Percentiles rank a stretch among this genome's conserved stretches.
phyloP scores from a whole-genome alignment of 768 basidiomycete genomes.

The Mycena galopus region DNA sequence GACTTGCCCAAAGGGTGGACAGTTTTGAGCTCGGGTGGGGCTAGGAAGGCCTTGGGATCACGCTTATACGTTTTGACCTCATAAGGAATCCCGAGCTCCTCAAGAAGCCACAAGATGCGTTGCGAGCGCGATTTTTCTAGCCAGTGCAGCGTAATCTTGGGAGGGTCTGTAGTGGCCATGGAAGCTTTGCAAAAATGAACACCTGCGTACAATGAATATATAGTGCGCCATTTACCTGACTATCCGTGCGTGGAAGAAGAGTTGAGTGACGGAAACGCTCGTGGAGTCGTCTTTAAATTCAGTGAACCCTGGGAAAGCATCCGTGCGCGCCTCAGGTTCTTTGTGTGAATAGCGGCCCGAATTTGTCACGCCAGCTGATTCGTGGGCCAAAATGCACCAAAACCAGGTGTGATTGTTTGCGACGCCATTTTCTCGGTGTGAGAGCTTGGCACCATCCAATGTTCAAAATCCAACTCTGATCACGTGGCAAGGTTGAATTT shows the following conservation, averaged over 20 bases:
- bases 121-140: slow-evolving; percentile 17
- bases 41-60: background rate
- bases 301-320: background rate
- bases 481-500: background rate
- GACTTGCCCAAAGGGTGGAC: slow-evolving; percentile 17
- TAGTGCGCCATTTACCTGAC: background rate
- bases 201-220: background rate
- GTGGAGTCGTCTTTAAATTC: background rate
- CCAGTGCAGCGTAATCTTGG: slow-evolving; percentile 19
- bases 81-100: slow-evolving; percentile 4
- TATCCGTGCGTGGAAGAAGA: background rate
- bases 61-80: slow-evolving; percentile 20
- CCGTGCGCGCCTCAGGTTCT: background rate
- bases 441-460: background rate
- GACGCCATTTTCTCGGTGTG: background rate
- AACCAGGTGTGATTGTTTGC: background rate
- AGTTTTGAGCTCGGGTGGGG: slow-evolving; percentile 1
- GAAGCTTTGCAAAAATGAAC: background rate
- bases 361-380: background rate
- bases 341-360: background rate
- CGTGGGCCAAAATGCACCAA: background rate
- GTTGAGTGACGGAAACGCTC: background rate
- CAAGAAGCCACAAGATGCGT: slow-evolving; percentile 17
- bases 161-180: background rate
- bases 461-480: background rate